Evolutionary conservation across 495 filamentous ascomycete species (phyloP), one percentile per base, ranked within the genome.

Genomic region (Talaromyces liani): DNA sequence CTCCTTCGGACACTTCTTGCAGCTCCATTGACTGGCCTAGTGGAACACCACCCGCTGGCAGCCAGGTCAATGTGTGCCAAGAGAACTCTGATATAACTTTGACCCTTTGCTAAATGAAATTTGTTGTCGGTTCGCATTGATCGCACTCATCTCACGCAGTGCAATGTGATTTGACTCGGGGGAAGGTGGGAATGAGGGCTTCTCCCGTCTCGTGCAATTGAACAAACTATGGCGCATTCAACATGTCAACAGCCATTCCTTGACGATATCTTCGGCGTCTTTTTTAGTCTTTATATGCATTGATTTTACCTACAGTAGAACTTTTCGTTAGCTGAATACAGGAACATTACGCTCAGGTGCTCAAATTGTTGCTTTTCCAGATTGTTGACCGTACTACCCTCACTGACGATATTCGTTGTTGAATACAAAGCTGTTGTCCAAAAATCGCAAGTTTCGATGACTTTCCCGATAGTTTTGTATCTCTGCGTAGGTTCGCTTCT

Each of bases 31-130:
- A 74, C 58, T 87, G 83, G 83, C 54, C 76, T 0, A 71, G 72
- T 31, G 83, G 84, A 5, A 70, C 75, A 3, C 71, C 76, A 16
- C 80, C 81, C 0, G 77, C 70, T 14, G 84, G 81, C 0, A 85
- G 80, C 65, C 83, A 85, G 71, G 74, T 76, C 6, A 80, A 80
- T 71, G 71, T 68, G 20, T 85, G 82, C 65, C 64, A 63, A 18
- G 67, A 76, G 0, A 55, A 64, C 10, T 65, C 74, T 51, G 68
- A 77, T 67, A 69, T 76, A 60, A 66, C 61, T 20, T 61, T 78
- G 59, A 71, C 68, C 7, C 65, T 77, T 56, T 78, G 75, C 58
- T 61, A 51, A 51, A 29, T 18, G 29, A 18, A 12, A 4, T 16
- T 25, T 29, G 20, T 55, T 14, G 3, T 29, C 49, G 2, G 6